Base-by-base conservation (phyloP, 1,284 basidiomycete genomes). In the Pisolithus thermaeus region DNA sequence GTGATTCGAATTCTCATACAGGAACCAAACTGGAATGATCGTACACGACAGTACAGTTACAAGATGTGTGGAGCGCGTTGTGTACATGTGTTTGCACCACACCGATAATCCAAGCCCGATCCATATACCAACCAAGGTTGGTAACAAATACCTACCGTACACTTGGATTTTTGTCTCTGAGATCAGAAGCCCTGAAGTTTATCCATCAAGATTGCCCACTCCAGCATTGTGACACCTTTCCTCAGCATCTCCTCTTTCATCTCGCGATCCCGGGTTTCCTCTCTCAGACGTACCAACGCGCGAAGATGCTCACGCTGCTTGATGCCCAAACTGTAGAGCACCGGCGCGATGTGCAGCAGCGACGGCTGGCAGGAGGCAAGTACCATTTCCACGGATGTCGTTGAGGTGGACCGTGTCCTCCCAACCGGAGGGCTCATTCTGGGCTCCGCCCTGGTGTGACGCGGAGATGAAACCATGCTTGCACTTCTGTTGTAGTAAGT, bases 171-270 rank as follows among this genome's bases (percentile, higher is more conserved):
- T 39, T 8, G 11, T 22, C 38, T 12, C 14, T 47, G 40, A 35
- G 32, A 35, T 58, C 49, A 64, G 40, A 67, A 50, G 11, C 56
- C 66, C 46, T 58, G 66, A 4, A 65, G 51, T 40, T 69, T 79
- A 64, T 87, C 85, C 53, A 87, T 63, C 56, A 87, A 70, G 58
- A 87, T 84, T n/a, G 85, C 84, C 85, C 84, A 87, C 59, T 87
- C 85, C 64, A 87, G 70, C 3, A 85, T 73, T 1, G 83, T 84
- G 47, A 87, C 72, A 1, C 84, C 85, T 55, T 75, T 68, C 61
- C 70, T 78, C 66, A 87, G 60, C 49, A 83, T 85, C 58, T 81
- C 79, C 57, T 82, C 80, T 64, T 75, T 83, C 39, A 87, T 72
- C 62, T 87, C 83, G 51, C 76, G 66, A 62, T 87, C 78, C 55